Evolutionary conservation across 2,329 filamentous ascomycete genomes (phyloP), one percentile per base, ranked within the genome.

Genomic region (Aspergillus brunneoviolaceus): DNA sequence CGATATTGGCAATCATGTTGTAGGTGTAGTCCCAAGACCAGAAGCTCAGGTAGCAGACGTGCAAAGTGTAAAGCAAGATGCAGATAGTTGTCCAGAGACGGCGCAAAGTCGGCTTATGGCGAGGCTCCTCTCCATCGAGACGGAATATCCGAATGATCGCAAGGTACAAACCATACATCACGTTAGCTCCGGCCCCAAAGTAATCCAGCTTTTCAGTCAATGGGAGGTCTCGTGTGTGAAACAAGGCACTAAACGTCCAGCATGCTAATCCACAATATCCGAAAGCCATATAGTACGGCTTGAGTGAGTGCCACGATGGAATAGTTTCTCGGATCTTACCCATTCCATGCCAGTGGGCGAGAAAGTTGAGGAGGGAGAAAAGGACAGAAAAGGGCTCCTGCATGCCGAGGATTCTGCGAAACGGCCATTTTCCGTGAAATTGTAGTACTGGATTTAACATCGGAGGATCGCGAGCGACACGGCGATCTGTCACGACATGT

Each of bases 361-460:
- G 84, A 71, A 95, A 89, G 82, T 99, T 99, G 72, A 96, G 85
- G 55, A 96, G 82, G 65, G 91, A 96, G 83, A 97, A 99, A 72
- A 97, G 81, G 67, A 98, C 94, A 54, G 89, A 92, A 75, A 93
- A 92, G 60, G 94, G 92, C 80, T 99, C 95, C 79, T 99, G 95
- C 81, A 96, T 89, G 75, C 95, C 95, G 57, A 96, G 78, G 71
- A 97, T 84, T 66, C 95, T 90, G 76, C 88, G 83, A 79, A 99
- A 99, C 45, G 95, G 95, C 95, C 95, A 99, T 84, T 99, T 99
- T 33, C 95, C 95, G 80, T 99, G 92, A 82, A 93, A 99, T 79
- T 99, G 95, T 59, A 94, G 88, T 53, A 97, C 77, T 11, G 87
- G 84, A 31, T 86, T 76, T 63, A 85, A 79, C 80, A 87, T 87